A percentile compares a stretch with the other conserved stretches of the same genome.
Evolutionary conservation across 495 filamentous ascomycete genomes (phyloP).

Genomic region (Neurospora sp.): DNA sequence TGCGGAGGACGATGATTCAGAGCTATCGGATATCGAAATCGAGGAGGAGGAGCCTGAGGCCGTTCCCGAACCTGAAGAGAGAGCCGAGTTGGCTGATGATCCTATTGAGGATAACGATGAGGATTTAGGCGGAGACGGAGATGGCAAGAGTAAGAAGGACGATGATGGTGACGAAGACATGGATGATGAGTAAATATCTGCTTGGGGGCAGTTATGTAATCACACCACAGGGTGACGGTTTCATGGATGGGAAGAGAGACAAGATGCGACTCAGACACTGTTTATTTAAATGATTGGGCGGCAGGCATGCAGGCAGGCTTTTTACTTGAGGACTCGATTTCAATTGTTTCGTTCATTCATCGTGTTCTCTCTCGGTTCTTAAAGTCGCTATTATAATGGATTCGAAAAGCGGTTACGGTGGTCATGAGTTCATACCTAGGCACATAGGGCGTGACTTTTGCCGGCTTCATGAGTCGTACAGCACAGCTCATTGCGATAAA

Average conservation of each 20-base stretch:
- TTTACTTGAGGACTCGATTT: background rate
- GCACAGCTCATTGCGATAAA: background rate
- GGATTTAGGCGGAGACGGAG: constrained; percentile 38
- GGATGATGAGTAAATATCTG: constrained; percentile 48
- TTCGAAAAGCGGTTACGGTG: background rate
- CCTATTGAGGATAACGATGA: constrained; percentile 29
- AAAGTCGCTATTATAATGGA: background rate
- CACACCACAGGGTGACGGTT: background rate
- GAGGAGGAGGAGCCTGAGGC: constrained; percentile 42
- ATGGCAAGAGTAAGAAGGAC: background rate
- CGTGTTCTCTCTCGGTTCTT: background rate
- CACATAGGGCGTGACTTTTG: background rate
- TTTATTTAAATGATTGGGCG: background rate
- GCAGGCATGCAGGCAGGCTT: background rate
- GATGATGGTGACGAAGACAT: constrained; percentile 19
- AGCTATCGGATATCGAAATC: constrained; percentile 40
- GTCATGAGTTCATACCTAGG: background rate
- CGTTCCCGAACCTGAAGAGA: background rate
- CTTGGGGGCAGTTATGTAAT: constrained; percentile 40
- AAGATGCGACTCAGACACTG: background rate
- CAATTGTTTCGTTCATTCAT: background rate
- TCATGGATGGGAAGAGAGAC: background rate
- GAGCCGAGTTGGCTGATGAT: constrained; percentile 31
- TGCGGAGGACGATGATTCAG: constrained; percentile 40
- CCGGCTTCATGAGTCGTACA: background rate